phyloP scores from a whole-genome alignment of 345 rosid species.

The Eucalyptus marginata region DNA sequence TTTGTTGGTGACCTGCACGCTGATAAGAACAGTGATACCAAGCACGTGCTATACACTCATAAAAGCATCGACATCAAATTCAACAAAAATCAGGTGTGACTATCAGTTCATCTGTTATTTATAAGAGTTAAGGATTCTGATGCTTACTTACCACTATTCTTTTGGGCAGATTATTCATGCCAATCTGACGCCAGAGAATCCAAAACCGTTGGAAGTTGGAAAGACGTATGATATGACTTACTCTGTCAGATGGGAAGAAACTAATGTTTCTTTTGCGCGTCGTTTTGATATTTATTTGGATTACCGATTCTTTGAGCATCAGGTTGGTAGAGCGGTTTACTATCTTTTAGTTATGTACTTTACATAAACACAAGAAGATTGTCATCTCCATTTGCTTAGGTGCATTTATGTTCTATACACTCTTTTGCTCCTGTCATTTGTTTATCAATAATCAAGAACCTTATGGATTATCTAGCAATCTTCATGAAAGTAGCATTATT shows the following conservation, averaged over 20 bases:
- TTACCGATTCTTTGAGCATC: slow-evolving; percentile 93
- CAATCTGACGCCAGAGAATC: slow-evolving; percentile 69
- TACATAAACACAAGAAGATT: background rate
- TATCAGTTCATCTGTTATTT: background rate
- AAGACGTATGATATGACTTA: slow-evolving; percentile 64
- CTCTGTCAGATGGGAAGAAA: slow-evolving; percentile 70
- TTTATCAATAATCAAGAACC: background rate
- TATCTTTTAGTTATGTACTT: background rate
- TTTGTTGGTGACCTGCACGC: slow-evolving; percentile 80
- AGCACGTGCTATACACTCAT: slow-evolving; percentile 72
- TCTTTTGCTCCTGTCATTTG: background rate
- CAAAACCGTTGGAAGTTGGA: slow-evolving; percentile 63
- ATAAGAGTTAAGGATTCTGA: background rate
- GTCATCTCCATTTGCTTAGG: background rate
- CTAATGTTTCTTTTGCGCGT: slow-evolving; percentile 64
- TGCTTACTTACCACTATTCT: background rate
- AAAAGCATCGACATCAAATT: slow-evolving; percentile 50
- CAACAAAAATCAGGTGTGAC: slow-evolving; percentile 78
- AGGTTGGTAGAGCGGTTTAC: slow-evolving; percentile 25
- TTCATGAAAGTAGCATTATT: background rate
- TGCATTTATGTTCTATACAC: background rate
- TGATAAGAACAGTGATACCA: slow-evolving; percentile 71
- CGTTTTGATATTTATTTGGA: slow-evolving; percentile 93
- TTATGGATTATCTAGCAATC: background rate
- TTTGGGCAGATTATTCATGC: slow-evolving; percentile 73